Percentiles rank a stretch among this genome's conserved stretches.
Evolutionary conservation across 2,329 filamentous ascomycete genomes (phyloP).

Genomic region (Xylariaceae sp.): DNA sequence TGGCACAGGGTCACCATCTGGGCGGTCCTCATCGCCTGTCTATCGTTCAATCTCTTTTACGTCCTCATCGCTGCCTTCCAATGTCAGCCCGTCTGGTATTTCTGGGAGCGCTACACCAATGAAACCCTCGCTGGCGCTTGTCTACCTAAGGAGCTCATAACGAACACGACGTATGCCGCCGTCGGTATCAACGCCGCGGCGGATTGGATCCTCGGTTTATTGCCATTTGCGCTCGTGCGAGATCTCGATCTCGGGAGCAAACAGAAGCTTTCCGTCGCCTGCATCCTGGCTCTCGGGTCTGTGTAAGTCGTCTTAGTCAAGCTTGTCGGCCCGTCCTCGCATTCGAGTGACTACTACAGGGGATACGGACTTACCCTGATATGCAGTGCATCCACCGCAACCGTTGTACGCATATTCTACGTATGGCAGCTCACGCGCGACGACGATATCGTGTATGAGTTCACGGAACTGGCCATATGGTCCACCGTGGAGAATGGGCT

Average conservation of each 20-base stretch:
- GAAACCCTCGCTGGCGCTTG: slow-evolving; percentile 29
- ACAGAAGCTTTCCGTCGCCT: slow-evolving; percentile 32
- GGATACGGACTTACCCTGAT: too few species aligned
- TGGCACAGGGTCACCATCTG: slow-evolving; percentile 34
- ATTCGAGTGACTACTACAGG: too few species aligned
- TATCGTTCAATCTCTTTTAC: slow-evolving; percentile 32
- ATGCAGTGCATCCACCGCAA: slow-evolving; percentile 35
- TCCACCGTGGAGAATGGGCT: slow-evolving; percentile 39
- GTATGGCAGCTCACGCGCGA: slow-evolving; percentile 33
- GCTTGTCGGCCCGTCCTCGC: too few species aligned
- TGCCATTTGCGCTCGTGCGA: slow-evolving; percentile 34
- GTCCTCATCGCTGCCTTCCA: slow-evolving; percentile 35
- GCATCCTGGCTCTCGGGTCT: slow-evolving; percentile 31
- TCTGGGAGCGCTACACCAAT: slow-evolving; percentile 33
- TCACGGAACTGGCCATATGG: slow-evolving; percentile 40
- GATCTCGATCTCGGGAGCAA: slow-evolving; percentile 32
- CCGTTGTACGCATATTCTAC: slow-evolving; percentile 39
- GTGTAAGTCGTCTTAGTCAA: slow-evolving; percentile 34
- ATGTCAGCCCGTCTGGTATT: slow-evolving; percentile 34
- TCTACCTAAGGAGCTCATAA: slow-evolving; percentile 26
- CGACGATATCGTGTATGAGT: slow-evolving; percentile 35
- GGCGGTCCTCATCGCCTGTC: slow-evolving; percentile 27
- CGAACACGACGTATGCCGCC: slow-evolving; percentile 32
- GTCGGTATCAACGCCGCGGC: slow-evolving; percentile 30
- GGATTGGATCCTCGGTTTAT: slow-evolving; percentile 34